Conservation (phyloP, 2,329 filamentous ascomycete species). For the Colletotrichum sp. region DNA sequence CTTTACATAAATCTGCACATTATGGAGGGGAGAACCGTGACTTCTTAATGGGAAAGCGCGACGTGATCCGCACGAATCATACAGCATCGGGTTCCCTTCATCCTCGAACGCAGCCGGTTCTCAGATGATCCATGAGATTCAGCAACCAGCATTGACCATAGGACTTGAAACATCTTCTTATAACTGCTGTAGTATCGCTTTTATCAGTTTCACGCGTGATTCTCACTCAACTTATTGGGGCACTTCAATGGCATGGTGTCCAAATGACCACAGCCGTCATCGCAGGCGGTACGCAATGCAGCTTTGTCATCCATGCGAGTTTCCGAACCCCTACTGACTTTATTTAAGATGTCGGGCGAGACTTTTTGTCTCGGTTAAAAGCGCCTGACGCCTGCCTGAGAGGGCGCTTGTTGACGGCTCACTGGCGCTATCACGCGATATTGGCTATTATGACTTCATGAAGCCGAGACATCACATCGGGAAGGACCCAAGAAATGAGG, state of each 20-base stretch:
- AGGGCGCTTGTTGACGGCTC: constrained; percentile 11
- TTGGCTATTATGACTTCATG: constrained; percentile 7
- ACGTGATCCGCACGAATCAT: not conserved
- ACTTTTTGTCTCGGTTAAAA: not conserved
- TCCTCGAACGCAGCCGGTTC: not conserved
- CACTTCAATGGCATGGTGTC: not conserved
- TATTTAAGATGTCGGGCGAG: not conserved
- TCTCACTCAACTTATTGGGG: not conserved
- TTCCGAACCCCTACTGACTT: not conserved
- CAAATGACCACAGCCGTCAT: not conserved
- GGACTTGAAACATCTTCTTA: not conserved
- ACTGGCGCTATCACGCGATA: constrained; percentile 9
- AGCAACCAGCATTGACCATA: not conserved
- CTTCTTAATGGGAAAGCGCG: not conserved
- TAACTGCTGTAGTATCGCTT: not conserved
- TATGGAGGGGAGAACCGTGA: not conserved
- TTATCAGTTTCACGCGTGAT: not conserved
- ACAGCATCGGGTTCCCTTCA: not conserved
- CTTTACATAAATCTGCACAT: not conserved
- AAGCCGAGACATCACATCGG: constrained; percentile 2
- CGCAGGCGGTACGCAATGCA: not conserved
- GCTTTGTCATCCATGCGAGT: not conserved
- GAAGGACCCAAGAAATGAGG: constrained; percentile 8
- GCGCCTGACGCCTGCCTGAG: not conserved
- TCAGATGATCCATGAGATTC: not conserved